Base-by-base conservation (phyloP, 2,329 filamentous ascomycete species). In the Shiraia bambusicola region DNA sequence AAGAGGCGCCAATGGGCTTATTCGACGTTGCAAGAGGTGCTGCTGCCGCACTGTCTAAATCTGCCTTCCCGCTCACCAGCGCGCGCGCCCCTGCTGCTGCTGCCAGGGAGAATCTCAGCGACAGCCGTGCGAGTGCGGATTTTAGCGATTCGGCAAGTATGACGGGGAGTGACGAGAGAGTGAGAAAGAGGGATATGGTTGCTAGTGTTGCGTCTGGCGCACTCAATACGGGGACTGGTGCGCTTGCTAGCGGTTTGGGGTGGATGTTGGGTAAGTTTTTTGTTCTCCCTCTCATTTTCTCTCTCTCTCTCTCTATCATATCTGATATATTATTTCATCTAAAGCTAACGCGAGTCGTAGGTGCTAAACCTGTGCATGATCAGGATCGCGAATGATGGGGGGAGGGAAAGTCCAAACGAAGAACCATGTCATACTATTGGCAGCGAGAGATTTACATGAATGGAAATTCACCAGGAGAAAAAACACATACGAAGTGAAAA, bases 181-280 rank as follows among this genome's bases (percentile, higher is more conserved):
- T 80, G 27, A 78, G 87, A 55, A 91, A 84, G 72, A 77, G 88
- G 54, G 88, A 92, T 63, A 84, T 83, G 69, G 79, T 84, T 34
- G 80, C 80, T 44, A 83, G 76, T 66, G 81, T 81, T 64, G 81
- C 83, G 5, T 82, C 78, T 10, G 80, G 79, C 2, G 80, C 79
- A 6, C 62, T 84, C 57, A 80, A 79, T 6, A 81, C 74, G 61
- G 81, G 81, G 9, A 71, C 83, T 55, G 80, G 79, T 4, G 80
- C 79, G 7, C 63, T 84, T 54, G 80, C 79, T 4, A 80, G 75
- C 59, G 82, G 82, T 8, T 70, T 85, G 56, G 82, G 82, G 7
- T 85, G 82, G 82, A 78, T 84, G 42, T 61, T 85, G 40, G 82
- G 82, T 62, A 73, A 42, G 65, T 60, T n/a, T n/a, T n/a, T n/a